Evolutionary conservation across 257 asterid species (phyloP).

Genomic region (Vinca minor): DNA sequence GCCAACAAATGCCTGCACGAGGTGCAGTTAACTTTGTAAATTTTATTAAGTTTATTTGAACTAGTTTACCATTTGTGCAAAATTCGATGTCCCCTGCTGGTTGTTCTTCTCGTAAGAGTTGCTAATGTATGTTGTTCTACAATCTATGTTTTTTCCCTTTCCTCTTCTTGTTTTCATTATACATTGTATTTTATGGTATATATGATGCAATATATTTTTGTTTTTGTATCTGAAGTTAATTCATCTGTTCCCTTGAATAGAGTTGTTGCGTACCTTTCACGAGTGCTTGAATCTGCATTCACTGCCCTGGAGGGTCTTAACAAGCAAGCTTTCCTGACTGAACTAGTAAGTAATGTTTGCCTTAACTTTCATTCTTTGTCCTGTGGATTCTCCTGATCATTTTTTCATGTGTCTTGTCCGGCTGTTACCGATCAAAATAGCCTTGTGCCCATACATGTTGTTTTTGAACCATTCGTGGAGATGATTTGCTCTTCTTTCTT

Average conservation of each 20-base stretch:
- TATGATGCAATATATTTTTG: constrained; percentile 3
- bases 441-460: too few species aligned
- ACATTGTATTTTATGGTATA: too few species aligned
- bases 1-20: constrained; percentile 89
- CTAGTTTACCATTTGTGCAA: background rate
- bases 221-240: constrained; percentile 6
- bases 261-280: constrained; percentile 90
- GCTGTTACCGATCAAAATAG: too few species aligned
- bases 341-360: constrained; percentile 54
- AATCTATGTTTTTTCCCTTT: too few species aligned
- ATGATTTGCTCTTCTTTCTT: background rate
- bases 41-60: background rate
- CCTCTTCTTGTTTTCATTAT: too few species aligned
- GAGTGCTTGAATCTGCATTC: constrained; percentile 96
- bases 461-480: background rate
- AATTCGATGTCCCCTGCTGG: background rate
- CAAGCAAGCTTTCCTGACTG: constrained; percentile 90
- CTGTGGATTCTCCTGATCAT: too few species aligned
- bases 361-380: too few species aligned
- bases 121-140: background rate
- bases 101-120: background rate
- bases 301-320: constrained; percentile 96
- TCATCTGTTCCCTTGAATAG: constrained; percentile 35
- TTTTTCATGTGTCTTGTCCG: too few species aligned
- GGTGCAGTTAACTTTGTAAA: constrained; percentile 33